Evolutionary conservation across 306 rosid species (phyloP).

Genomic region (Mimosa pudica): DNA sequence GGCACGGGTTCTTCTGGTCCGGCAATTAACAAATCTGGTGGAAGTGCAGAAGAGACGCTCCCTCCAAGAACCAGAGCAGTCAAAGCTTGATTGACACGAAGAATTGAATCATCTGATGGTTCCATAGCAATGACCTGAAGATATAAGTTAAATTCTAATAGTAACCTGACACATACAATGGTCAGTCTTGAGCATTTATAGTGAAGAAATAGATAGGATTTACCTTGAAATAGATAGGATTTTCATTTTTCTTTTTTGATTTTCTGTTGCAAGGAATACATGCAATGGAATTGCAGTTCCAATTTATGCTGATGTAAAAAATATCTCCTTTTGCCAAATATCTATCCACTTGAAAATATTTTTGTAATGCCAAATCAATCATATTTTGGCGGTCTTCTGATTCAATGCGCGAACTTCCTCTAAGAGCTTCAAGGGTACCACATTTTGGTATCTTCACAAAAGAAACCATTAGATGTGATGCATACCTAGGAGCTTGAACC

Average conservation of each 20-base stretch:
- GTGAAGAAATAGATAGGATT: constrained; percentile 5
- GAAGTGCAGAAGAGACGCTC: constrained; percentile 71
- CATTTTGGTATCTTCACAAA: constrained; percentile 84
- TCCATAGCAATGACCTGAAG: constrained; percentile 85
- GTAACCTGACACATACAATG: constrained; percentile 17
- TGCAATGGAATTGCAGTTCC: constrained; percentile 69
- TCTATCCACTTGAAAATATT: constrained; percentile 82
- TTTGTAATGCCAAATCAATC: constrained; percentile 75
- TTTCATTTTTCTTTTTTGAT: constrained; percentile 38
- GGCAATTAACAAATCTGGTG: constrained; percentile 75
- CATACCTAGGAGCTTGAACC: constrained; percentile 58
- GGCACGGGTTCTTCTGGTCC: constrained; percentile 63
- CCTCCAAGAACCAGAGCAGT: constrained; percentile 97
- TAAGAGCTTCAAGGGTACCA: constrained; percentile 75
- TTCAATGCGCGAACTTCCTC: constrained; percentile 61
- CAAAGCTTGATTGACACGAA: constrained; percentile 60
- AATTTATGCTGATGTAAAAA: constrained; percentile 63
- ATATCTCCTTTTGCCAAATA: constrained; percentile 76
- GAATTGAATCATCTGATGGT: constrained; percentile 77
- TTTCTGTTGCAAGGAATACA: constrained; percentile 76
- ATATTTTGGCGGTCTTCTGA: constrained; percentile 73
- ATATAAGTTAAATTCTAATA: constrained; percentile 40
- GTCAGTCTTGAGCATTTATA: constrained; percentile 12
- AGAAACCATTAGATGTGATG: constrained; percentile 78
- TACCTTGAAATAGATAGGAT: constrained; percentile 83